Conservation (phyloP, 805 yeast species). For the Candida palmyrensis region DNA sequence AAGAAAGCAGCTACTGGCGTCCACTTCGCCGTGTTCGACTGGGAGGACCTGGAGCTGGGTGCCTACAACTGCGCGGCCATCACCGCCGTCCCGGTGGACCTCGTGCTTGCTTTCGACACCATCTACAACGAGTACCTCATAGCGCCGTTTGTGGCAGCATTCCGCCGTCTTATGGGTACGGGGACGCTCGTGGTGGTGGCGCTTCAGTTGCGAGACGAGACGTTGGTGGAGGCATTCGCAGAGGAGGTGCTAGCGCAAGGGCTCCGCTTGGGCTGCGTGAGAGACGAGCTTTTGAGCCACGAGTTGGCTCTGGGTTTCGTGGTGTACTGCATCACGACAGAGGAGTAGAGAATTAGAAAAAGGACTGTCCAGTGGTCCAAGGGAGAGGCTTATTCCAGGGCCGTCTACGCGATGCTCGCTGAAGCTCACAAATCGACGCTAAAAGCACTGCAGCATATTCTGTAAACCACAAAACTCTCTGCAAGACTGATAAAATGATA, state of each 20-base stretch:
- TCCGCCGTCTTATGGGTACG: conserved; percentile 25
- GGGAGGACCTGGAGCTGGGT: conserved; percentile 49
- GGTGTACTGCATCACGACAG: conserved; percentile 28
- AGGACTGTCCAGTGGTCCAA: too few relatives aligned
- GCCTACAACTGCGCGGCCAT: conserved; percentile 13
- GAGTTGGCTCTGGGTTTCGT: conserved; percentile 40
- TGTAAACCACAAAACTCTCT: not conserved
- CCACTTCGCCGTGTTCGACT: conserved; percentile 52
- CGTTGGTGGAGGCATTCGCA: conserved; percentile 44
- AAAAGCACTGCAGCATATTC: not conserved
- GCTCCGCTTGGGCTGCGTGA: conserved; percentile 32
- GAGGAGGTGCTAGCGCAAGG: conserved; percentile 20
- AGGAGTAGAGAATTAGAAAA: not conserved
- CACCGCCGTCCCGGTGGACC: conserved; percentile 29
- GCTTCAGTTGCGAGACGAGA: conserved; percentile 51
- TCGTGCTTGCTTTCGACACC: conserved; percentile 59
- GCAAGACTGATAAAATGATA: too few relatives aligned
- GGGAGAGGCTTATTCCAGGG: too few relatives aligned
- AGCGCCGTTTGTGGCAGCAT: conserved; percentile 42
- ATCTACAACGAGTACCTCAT: conserved; percentile 59
- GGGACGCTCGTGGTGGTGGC: conserved; percentile 38
- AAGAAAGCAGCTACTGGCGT: conserved; percentile 13
- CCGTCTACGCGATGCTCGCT: too few relatives aligned
- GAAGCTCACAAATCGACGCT: not conserved
- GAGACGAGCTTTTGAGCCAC: conserved; percentile 21